Evolutionary conservation across 1,139 yeast genomes (phyloP).

Genomic region (Chernovozyma sophiae-reginae): DNA sequence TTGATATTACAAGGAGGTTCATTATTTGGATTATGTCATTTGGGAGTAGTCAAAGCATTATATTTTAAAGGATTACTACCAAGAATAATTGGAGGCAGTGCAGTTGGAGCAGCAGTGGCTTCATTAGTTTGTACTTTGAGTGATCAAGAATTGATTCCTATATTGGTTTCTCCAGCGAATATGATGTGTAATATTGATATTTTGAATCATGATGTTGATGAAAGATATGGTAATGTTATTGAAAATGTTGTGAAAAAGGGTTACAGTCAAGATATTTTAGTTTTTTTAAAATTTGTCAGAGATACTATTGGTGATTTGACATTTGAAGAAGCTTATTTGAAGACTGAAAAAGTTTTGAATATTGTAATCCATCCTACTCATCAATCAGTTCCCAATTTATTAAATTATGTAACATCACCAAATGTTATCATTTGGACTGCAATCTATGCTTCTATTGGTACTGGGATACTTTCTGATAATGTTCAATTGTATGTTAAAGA

Average conservation of each 20-base stretch:
- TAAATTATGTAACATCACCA: slow-evolving; percentile 92
- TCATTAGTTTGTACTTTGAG: slow-evolving; percentile 71
- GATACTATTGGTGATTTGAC: slow-evolving; percentile 80
- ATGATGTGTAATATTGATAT: slow-evolving; percentile 48
- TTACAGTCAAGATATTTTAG: slow-evolving; percentile 77
- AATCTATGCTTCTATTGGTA: slow-evolving; percentile 67
- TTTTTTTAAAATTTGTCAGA: slow-evolving; percentile 75
- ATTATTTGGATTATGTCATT: slow-evolving; percentile 84
- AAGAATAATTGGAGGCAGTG: slow-evolving; percentile 84
- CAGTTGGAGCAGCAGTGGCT: slow-evolving; percentile 92
- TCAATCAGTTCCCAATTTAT: slow-evolving; percentile 63
- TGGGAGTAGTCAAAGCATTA: slow-evolving; percentile 85
- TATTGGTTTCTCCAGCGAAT: slow-evolving; percentile 42
- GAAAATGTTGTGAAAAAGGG: slow-evolving; percentile 69
- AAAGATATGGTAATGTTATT: slow-evolving; percentile 60
- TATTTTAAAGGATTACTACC: slow-evolving; percentile 74
- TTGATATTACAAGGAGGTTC: slow-evolving; percentile 91
- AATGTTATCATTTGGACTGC: slow-evolving; percentile 91
- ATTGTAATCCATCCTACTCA: slow-evolving; percentile 87
- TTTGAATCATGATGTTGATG: slow-evolving; percentile 55
- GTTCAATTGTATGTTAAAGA: slow-evolving; percentile 70
- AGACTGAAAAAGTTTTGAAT: slow-evolving; percentile 79
- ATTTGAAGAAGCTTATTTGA: slow-evolving; percentile 87
- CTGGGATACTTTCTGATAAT: slow-evolving; percentile 58
- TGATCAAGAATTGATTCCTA: slow-evolving; percentile 52